Evolutionary conservation across 2,329 filamentous ascomycete species (phyloP), one percentile per base, ranked within the genome.

Genomic region (Pestalotiopsis sp.): DNA sequence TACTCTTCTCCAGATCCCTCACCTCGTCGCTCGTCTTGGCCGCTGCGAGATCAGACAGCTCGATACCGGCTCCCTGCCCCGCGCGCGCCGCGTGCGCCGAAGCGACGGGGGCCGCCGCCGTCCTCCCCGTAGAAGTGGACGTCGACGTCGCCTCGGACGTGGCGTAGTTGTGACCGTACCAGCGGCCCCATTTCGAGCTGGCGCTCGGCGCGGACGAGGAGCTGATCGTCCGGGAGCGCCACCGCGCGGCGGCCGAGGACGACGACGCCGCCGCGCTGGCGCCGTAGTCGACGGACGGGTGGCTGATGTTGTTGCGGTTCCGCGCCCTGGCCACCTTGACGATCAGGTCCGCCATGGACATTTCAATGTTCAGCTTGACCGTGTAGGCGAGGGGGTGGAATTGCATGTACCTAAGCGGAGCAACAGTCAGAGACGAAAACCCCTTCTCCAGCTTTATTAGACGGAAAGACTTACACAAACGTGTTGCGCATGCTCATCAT

Each of bases 311-410:
- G 20, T 63, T 45, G 36, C 60, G 57, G 25, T 59, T 61, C 20
- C 41, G 41, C 11, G 31, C 31, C 57, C 66, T 36, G 38, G 66
- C 59, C 49, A 83, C 77, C 64, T 80, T 81, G 39, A 75, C 81
- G 70, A 87, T 86, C 27, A 87, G 81, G 39, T 82, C 81, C 64
- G 85, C 84, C 85, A 87, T 87, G 14, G 81, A 81, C 81, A 87
- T 83, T 73, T 87, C 85, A 70, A 87, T 87, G 71, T 87, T 84
- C 45, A 87, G 79, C 68, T 87, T 87, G 61, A 86, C 83, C 20
- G 83, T 81, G 71, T 86, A 87, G n/a, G 84, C 84, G 6, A 86
- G 76, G 0, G 85, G 84, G 67, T 86, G 84, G 72, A 87, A 85
- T 71, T 85, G 84, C 70, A 85, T 81, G 70, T 85, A 84, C 12